Evolutionary conservation across 2,329 filamentous ascomycete genomes (phyloP).

Genomic region (Trichoderma citrinoviride): DNA sequence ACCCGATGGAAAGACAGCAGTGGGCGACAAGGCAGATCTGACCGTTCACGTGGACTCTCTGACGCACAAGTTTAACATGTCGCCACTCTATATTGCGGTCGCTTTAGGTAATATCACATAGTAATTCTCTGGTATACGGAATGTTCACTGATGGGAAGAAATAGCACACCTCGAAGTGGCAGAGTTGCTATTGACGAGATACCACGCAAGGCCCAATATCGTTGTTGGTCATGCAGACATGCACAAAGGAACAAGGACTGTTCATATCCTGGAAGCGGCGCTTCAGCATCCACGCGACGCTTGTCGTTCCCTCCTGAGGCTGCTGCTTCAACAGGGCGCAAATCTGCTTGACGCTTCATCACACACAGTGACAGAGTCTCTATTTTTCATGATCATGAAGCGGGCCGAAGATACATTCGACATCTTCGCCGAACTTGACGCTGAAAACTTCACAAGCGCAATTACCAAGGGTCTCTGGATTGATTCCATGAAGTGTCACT

Average conservation of each 20-base stretch:
- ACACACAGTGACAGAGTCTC: neutral
- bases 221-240: neutral
- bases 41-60: neutral
- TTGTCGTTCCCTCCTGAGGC: neutral
- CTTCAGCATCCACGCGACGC: neutral
- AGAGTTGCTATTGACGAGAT: neutral
- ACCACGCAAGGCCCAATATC: neutral
- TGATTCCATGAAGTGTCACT: neutral
- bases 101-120: neutral
- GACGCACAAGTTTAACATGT: neutral
- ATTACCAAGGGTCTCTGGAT: neutral
- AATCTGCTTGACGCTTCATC: neutral
- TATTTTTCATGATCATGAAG: neutral
- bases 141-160: neutral
- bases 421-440: neutral
- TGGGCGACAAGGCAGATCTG: neutral
- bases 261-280: neutral
- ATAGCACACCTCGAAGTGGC: neutral
- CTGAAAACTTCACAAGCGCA: neutral
- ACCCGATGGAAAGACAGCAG: neutral
- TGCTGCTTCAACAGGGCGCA: neutral
- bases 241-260: neutral
- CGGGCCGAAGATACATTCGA: neutral
- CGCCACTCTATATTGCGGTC: slow-evolving; percentile 6
- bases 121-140: no score